phyloP scores from a whole-genome alignment of 1,139 yeast species.

The Ogataea hybrid region DNA sequence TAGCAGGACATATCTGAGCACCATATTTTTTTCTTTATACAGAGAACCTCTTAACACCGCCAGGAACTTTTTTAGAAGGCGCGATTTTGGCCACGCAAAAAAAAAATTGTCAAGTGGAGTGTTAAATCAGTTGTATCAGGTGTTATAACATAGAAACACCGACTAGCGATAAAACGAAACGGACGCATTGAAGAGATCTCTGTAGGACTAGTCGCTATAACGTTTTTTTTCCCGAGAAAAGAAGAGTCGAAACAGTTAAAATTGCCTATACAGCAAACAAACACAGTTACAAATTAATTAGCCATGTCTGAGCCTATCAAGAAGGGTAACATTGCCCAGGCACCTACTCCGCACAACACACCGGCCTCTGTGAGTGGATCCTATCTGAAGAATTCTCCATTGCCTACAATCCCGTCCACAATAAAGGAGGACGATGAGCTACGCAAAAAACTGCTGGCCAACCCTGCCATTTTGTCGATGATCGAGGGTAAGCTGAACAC shows the following conservation, averaged over 20 bases:
- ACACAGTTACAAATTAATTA: not conserved
- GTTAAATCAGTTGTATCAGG: constrained; percentile 1
- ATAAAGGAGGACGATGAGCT: constrained; percentile 62
- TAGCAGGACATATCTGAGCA: not conserved
- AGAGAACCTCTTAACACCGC: constrained; percentile 3
- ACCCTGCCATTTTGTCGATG: constrained; percentile 78
- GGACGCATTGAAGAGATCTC: not conserved
- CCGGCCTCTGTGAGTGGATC: constrained; percentile 87
- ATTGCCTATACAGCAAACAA: not conserved
- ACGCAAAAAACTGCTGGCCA: constrained; percentile 40
- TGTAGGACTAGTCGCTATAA: not conserved
- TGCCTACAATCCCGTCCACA: constrained; percentile 70
- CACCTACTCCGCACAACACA: constrained; percentile 99
- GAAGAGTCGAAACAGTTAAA: not conserved
- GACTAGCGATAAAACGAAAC: not conserved
- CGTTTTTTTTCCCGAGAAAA: not conserved
- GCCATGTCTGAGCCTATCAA: constrained; percentile 68
- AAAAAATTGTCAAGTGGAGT: constrained; percentile 8
- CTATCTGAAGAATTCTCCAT: constrained; percentile 59
- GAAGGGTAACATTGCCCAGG: constrained; percentile 76
- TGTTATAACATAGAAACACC: not conserved
- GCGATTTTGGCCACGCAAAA: constrained; percentile 10
- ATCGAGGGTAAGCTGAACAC: constrained; percentile 88
- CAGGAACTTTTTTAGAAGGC: not conserved
- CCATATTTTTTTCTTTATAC: not conserved